A percentile compares a stretch with the other conserved stretches of the same genome.
Evolutionary conservation across 2,329 filamentous ascomycete species (phyloP).

Genomic region (Trichoderma guizhouense): DNA sequence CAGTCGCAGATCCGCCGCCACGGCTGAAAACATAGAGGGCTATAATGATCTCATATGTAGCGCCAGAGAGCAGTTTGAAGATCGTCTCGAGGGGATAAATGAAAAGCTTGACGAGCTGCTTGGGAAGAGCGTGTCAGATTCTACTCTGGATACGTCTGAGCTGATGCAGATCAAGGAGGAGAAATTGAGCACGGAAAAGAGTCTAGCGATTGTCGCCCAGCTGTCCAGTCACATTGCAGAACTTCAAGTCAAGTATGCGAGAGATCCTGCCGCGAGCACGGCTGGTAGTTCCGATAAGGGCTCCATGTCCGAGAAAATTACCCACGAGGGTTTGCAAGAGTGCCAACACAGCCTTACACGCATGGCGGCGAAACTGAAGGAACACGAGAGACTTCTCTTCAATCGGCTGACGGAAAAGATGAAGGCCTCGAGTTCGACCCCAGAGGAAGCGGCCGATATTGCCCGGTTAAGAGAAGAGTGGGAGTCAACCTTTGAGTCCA

Average conservation of each 20-base stretch:
- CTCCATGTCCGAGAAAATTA: background rate
- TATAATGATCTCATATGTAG: background rate
- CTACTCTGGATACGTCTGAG: conserved; percentile 7
- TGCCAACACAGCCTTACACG: background rate
- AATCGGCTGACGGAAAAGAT: background rate
- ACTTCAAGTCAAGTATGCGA: background rate
- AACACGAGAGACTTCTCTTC: background rate
- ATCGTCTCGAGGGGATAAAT: background rate
- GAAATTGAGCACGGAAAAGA: conserved; percentile 23
- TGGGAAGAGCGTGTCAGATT: background rate
- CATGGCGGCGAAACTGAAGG: background rate
- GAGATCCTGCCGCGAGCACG: background rate
- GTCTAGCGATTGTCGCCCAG: conserved; percentile 22
- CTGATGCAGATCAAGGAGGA: conserved; percentile 21
- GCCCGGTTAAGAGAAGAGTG: conserved; percentile 19
- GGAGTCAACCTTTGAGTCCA: conserved; percentile 18
- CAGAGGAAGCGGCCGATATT: background rate
- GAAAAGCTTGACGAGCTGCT: background rate
- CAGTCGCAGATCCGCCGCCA: background rate
- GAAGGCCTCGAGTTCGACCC: background rate
- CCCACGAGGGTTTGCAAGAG: background rate
- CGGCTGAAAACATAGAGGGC: background rate
- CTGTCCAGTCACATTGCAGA: conserved; percentile 21
- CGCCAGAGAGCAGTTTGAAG: background rate
- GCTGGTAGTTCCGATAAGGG: background rate